phyloP scores from a whole-genome alignment of 2,329 filamentous ascomycete species.

The Penicillium brevicompactum region DNA sequence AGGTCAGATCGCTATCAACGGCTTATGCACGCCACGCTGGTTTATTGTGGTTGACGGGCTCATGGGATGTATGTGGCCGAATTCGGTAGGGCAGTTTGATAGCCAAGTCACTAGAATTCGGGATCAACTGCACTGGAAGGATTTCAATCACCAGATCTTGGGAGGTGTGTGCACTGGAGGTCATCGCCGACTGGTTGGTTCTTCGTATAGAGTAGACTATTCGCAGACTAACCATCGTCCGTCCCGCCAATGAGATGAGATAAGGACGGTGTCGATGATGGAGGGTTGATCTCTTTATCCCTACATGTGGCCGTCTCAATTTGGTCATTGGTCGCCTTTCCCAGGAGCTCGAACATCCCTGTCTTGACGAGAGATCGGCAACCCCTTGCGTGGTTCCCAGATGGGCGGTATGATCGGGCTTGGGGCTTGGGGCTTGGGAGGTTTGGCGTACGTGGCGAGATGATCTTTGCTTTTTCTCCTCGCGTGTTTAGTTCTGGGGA shows the following conservation, averaged over 20 bases:
- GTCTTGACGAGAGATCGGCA: constrained; percentile 6
- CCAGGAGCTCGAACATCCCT: constrained; percentile 6
- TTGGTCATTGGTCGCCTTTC: background rate
- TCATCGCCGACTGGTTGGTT: background rate
- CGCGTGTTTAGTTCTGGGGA: constrained; percentile 2
- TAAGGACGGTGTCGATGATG: background rate
- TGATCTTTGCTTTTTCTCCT: constrained; percentile 1
- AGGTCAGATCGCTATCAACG: constrained; percentile 7
- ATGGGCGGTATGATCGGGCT: constrained; percentile 6
- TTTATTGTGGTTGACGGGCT: background rate
- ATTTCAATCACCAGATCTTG: background rate
- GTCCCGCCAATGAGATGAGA: background rate
- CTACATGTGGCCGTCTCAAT: background rate
- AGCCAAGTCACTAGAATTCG: background rate
- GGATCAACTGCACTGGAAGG: background rate
- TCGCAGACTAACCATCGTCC: background rate
- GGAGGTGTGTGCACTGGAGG: background rate
- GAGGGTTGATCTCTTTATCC: background rate
- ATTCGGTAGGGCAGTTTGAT: background rate
- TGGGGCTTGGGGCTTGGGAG: constrained; percentile 1
- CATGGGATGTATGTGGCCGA: background rate
- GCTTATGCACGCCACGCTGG: constrained; percentile 8
- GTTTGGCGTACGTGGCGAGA: constrained; percentile 9
- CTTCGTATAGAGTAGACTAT: background rate
- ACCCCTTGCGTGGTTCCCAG: constrained; percentile 20